Base-by-base conservation (phyloP, 2,329 filamentous ascomycete genomes). In the Graphium sp. region DNA sequence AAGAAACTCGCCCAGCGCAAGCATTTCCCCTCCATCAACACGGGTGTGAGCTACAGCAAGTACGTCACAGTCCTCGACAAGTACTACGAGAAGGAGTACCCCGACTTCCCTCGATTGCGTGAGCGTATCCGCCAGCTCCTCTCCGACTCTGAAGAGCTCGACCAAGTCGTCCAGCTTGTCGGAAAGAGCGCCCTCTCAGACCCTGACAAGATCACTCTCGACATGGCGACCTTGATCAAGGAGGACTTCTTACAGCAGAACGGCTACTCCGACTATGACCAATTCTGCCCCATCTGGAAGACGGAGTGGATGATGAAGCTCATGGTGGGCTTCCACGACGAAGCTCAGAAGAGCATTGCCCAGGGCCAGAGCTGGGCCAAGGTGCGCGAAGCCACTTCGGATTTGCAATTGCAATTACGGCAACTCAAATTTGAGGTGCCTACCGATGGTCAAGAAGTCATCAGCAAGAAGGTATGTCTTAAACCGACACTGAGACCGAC, bases 231-330 rank as follows among this genome's bases (percentile, higher is more conserved):
- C 12, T 61, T 98, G 41, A 62, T 98, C 56, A 98, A 98, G 71
- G 89, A 98, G 49, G 89, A 98, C 52, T 98, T 98, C 62, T 53
- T 98, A 49, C 89, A 98, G 58, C 89, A 98, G 55, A 98, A 98
- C 60, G 89, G 89, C 37, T 98, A 98, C 71, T 89, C 80, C 41
- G 83, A 95, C 56, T 95, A 98, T 52, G 89, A 98, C 50, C 85
- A 95, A 60, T 98, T 92, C 73, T 98, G 89, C 50, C 89, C 89
- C 28, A 70, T 98, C 47, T 98, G 89, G 89, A 98, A 98, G 76
- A 98, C 89, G 0, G 80, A 92, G 53, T 98, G 89, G 77, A 95
- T 98, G 89, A 98, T 98, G 89, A 94, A 92, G 70, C 78, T 83
- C 38, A 95, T 98, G 74, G 81, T 98, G 65, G 81, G 77, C 33